A percentile compares a stretch with the other conserved stretches of the same genome.
phyloP scores from a whole-genome alignment of 129 eudicot species.

The Artemisia tridentata region DNA sequence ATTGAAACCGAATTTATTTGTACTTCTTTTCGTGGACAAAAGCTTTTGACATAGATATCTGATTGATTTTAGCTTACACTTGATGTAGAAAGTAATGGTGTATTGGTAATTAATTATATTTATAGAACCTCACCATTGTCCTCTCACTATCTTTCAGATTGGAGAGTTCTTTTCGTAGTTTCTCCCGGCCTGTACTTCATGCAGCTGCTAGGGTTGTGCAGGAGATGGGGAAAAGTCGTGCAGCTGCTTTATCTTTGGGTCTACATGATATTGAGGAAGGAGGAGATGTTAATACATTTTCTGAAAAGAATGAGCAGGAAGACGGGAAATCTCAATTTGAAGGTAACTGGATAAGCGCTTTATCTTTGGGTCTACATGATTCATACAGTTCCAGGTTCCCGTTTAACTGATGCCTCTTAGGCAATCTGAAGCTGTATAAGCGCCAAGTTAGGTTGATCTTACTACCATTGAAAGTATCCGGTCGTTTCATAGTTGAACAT shows the following conservation, averaged over 20 bases:
- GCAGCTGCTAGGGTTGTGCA: conserved; percentile 96
- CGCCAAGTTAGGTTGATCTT: too few species aligned
- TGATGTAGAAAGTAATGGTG: conserved; percentile 8
- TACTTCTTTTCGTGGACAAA: too few species aligned
- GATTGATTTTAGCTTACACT: neutral
- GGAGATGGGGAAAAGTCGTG: conserved; percentile 99
- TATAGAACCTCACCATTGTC: neutral
- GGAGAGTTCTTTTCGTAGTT: conserved; percentile 91
- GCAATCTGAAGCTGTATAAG: neutral
- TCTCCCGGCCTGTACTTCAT: conserved; percentile 97
- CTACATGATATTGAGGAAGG: conserved; percentile 86
- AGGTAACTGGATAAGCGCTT: conserved; percentile 40
- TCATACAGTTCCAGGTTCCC: too few species aligned
- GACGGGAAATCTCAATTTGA: conserved; percentile 72
- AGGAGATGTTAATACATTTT: conserved; percentile 62
- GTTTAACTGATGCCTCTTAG: neutral
- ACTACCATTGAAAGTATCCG: too few species aligned
- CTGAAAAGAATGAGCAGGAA: conserved; percentile 57
- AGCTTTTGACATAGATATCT: neutral
- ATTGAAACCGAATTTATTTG: too few species aligned
- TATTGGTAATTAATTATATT: neutral
- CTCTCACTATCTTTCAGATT: conserved; percentile 44
- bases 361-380: too few species aligned
- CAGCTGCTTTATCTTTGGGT: conserved; percentile 95
- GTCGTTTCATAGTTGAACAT: too few species aligned